Conservation (phyloP, 495 filamentous ascomycete species). For the Cercophora sp. region DNA sequence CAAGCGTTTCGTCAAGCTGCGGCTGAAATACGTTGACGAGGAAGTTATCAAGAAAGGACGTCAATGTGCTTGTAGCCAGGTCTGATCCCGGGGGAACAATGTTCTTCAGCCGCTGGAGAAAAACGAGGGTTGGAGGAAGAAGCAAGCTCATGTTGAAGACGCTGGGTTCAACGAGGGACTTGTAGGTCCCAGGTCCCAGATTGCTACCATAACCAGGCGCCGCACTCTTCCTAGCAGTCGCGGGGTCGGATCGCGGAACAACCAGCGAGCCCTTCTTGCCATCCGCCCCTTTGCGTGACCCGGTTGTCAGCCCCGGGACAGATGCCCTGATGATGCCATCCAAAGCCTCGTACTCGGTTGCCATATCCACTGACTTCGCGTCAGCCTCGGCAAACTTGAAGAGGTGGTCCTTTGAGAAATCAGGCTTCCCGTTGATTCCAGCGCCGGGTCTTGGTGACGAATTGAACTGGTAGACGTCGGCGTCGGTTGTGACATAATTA, state of each 20-base stretch:
- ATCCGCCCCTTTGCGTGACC: conserved; percentile 56
- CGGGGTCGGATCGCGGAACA: conserved; percentile 29
- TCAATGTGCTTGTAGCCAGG: conserved; percentile 80
- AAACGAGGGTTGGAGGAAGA: conserved; percentile 87
- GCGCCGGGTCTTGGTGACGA: conserved; percentile 39
- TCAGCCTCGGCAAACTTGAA: conserved; percentile 89
- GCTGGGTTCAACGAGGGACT: conserved; percentile 79
- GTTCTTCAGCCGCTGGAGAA: conserved; percentile 84
- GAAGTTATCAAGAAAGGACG: conserved; percentile 96
- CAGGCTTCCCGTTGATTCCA: conserved; percentile 49
- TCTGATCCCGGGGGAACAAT: conserved; percentile 84
- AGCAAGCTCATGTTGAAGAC: conserved; percentile 97
- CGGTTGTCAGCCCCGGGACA: conserved; percentile 87
- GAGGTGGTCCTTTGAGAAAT: conserved; percentile 68
- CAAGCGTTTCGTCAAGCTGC: conserved; percentile 90
- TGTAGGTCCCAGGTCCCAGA: conserved; percentile 54
- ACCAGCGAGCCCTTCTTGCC: conserved; percentile 39
- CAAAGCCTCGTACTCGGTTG: conserved; percentile 81
- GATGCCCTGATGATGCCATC: conserved; percentile 85
- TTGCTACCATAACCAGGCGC: conserved; percentile 24
- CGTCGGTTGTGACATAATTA: conserved; percentile 95
- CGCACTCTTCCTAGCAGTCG: conserved; percentile 35
- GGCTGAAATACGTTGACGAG: conserved; percentile 97
- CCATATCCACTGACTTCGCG: conserved; percentile 65
- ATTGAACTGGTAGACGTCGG: conserved; percentile 59